Base-by-base conservation (phyloP, 2,329 filamentous ascomycete genomes). In the Sporothrix brasiliensis region DNA sequence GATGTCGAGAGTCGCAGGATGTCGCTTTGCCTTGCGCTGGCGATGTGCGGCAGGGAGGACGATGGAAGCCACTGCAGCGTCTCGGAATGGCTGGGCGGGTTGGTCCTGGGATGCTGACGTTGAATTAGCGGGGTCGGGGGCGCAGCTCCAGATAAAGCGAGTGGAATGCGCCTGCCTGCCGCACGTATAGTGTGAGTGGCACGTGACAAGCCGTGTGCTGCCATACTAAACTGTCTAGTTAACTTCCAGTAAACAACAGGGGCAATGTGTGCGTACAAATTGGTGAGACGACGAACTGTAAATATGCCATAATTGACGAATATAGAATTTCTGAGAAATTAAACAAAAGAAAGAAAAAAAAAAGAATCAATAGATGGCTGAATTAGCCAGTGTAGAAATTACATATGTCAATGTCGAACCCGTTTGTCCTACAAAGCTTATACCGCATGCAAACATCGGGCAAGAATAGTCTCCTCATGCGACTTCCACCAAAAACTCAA, bases 111-210 rank as follows among this genome's bases (percentile, higher is more conserved):
- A 54, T 50, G 58, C 70, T 71, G 66, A 71, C 66, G 70, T 68
- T 47, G 56, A 44, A 52, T 56, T 71, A 71, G 70, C 70, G 70
- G 70, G 70, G 70, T 71, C 60, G 60, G 67, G 63, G 70, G 70
- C 54, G 69, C 69, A 70, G 69, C 69, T 70, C 30, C 63, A 24
- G 53, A 67, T 69, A 66, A 58, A 60, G 69, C 61, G 68, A 61
- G 68, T 39, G 49, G 52, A 67, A 67, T 67, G 69, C 69, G 69
- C 63, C 69, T 61, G 63, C 63, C 63, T 70, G 24, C 56, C 34
- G 27, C 27, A 61, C 27, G 63, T 47, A 50, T 2, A 3, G 7
- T 4, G 21, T 10, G 21, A 5, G 2, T 7, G 30, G 27, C 63
- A 66, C 63, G 63, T 66, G 63, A 66, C 63, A 2, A 3, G 11